Percentiles rank a stretch among this genome's conserved stretches.
Evolutionary conservation across 352 stramenopile species (phyloP).

Genomic region (Pythium dissotocum): DNA sequence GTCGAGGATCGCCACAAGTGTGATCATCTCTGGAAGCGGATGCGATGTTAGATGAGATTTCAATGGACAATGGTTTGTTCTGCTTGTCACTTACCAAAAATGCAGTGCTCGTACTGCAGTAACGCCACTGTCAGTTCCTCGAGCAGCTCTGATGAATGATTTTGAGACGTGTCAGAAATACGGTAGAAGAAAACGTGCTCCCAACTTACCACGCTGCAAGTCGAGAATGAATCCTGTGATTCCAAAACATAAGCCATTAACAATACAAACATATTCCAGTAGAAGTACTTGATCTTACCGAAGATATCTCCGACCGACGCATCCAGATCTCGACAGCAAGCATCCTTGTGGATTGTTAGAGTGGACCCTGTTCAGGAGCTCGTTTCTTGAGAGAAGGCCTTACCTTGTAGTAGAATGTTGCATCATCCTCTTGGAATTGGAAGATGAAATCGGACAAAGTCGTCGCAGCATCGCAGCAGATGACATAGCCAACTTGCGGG

Average conservation of each 20-base stretch:
- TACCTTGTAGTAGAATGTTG: conserved; percentile 89
- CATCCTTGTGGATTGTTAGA: conserved; percentile 42
- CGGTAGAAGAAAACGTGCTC: no score
- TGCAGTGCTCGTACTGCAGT: conserved; percentile 65
- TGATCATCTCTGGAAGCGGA: conserved; percentile 60
- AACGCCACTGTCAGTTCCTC: conserved; percentile 75
- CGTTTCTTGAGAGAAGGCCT: neutral
- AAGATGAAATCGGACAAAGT: conserved; percentile 79
- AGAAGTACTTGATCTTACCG: conserved; percentile 30
- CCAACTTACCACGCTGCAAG: conserved; percentile 62
- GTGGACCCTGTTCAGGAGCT: neutral
- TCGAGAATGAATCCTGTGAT: conserved; percentile 78
- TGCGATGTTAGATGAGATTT: neutral
- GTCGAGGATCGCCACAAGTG: conserved; percentile 66
- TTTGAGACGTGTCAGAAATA: neutral
- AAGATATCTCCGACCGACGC: conserved; percentile 82
- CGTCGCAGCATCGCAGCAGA: conserved; percentile 73
- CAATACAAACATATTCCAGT: neutral
- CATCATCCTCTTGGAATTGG: conserved; percentile 88
- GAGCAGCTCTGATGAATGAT: conserved; percentile 48
- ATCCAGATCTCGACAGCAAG: conserved; percentile 79
- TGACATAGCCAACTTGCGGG: conserved; percentile 85
- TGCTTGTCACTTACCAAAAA: conserved; percentile 47
- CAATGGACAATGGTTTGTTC: neutral
- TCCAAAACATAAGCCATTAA: neutral